Evolutionary conservation across 257 asterid species (phyloP), one percentile per base, ranked within the genome.

Genomic region (Petrea volubilis): DNA sequence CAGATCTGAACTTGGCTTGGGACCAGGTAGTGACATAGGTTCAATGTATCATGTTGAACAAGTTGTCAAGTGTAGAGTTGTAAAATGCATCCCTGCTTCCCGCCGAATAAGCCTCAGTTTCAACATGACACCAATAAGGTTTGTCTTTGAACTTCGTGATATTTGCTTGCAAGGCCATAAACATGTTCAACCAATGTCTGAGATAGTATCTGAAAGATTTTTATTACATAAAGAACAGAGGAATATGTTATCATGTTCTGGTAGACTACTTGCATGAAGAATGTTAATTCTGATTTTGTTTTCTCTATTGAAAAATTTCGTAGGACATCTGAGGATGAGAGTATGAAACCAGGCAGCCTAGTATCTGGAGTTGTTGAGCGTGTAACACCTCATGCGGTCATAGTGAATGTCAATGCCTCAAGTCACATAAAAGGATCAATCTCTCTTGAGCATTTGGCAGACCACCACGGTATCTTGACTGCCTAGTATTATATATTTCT

Each of bases 1-100:
- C 92, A 95, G 99, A 77, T 95, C 93, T 73, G 98, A 92, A 86
- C 96, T 95, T 78, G 97, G 96, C 68, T 75, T 95, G 84, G 86
- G 84, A 67, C 92, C 95, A 7, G 96, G 88, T 53, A 67, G 74
- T 85, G 97, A 90, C 70, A 85, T 89, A 78, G 77, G 77, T 78
- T 92, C 94, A 62, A 74, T 83, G 85, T 92, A 88, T 82, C 96
- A 92, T 82, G 92, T 95, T 58, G 99, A 95, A 64, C 99, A 95
- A 89, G 99, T 92, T 75, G 96, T 95, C 36, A 92, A 92, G 80
- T 95, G 98, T 76, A 84, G 98, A 81, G 97, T 95, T 62, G 85
- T 87, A 56, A 88, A 87, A 59, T 86, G 88, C 63, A 70, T 70
- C 36, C 92, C 95, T 64, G 81, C 87, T 44, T 81, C 95, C 31